Evolutionary conservation across 2,329 filamentous ascomycete genomes (phyloP).

Genomic region (Talaromyces verruculosus): DNA sequence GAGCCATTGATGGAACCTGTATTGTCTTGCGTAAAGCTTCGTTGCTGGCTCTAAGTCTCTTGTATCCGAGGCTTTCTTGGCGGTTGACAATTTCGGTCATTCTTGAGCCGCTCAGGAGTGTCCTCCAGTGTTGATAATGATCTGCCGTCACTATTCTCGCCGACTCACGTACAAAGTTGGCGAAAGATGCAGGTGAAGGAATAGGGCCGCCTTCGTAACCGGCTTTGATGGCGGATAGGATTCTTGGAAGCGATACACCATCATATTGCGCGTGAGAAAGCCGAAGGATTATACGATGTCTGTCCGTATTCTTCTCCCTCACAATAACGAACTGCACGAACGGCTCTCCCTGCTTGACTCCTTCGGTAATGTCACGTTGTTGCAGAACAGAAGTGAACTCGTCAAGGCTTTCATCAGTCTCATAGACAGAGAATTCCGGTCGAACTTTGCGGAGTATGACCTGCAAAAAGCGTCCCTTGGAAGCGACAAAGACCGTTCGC

Average conservation of each 20-base stretch:
- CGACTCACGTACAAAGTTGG: slow-evolving; percentile 47
- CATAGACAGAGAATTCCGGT: slow-evolving; percentile 53
- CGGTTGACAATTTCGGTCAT: slow-evolving; percentile 46
- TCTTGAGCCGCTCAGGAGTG: slow-evolving; percentile 57
- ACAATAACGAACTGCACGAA: slow-evolving; percentile 62
- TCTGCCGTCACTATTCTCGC: slow-evolving; percentile 43
- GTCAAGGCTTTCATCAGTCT: slow-evolving; percentile 53
- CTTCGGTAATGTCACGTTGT: slow-evolving; percentile 56
- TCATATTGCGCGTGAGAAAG: slow-evolving; percentile 71
- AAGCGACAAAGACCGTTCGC: slow-evolving; percentile 63
- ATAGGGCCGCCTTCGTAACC: slow-evolving; percentile 50
- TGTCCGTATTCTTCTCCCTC: slow-evolving; percentile 40
- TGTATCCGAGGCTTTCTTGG: slow-evolving; percentile 36
- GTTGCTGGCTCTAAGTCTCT: slow-evolving; percentile 38
- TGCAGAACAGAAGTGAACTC: slow-evolving; percentile 57
- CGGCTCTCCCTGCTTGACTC: slow-evolving; percentile 58
- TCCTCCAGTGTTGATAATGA: slow-evolving; percentile 61
- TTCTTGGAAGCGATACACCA: slow-evolving; percentile 63
- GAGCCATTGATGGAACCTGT: slow-evolving; percentile 48
- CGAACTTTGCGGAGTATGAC: slow-evolving; percentile 59
- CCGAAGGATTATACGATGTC: slow-evolving; percentile 56
- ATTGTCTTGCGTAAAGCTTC: slow-evolving; percentile 37
- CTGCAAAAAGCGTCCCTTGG: slow-evolving; percentile 53
- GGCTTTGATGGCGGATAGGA: slow-evolving; percentile 60
- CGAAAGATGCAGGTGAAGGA: slow-evolving; percentile 46